A percentile compares a stretch with the other conserved stretches of the same genome.
These are phyloP conservation scores for Xylariaceae sp. DNA, from an alignment of 2,329 filamentous ascomycete genomes.

Conservation along the genomic window DNA sequence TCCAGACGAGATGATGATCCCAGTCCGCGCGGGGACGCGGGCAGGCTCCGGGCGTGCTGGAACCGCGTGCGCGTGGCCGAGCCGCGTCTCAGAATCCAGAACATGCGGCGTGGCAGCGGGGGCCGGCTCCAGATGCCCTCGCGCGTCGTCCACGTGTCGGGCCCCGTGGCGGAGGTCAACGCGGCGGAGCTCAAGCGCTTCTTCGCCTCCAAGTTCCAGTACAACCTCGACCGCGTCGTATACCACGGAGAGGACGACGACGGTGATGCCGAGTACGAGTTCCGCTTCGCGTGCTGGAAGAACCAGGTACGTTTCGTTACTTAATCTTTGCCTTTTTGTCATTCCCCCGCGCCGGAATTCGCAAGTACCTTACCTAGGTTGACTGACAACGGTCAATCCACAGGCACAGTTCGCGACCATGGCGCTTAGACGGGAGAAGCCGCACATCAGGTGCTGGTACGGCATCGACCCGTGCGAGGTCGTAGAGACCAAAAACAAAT, in stretches of 20 bases:
- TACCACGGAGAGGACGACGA: background rate
- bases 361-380: no score
- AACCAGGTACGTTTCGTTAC: constrained; percentile 2
- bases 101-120: no score
- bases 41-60: constrained; percentile 2
- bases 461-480: constrained; percentile 11
- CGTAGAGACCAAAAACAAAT: no score
- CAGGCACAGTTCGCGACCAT: constrained; percentile 10
- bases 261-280: constrained; percentile 4
- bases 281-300: constrained; percentile 9
- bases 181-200: background rate
- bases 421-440: constrained; percentile 3
- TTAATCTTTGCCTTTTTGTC: background rate
- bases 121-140: background rate
- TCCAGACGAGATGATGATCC: no score
- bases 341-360: no score
- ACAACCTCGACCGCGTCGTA: constrained; percentile 8
- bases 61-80: constrained; percentile 5
- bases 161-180: background rate
- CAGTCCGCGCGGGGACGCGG: no score
- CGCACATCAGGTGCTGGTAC: constrained; percentile 1
- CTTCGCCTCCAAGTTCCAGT: constrained; percentile 2
- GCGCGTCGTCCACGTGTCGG: constrained; percentile 8
- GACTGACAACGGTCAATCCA: background rate
- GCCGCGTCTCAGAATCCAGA: background rate